Percentiles rank a stretch among this genome's conserved stretches.
Evolutionary conservation across 2,329 filamentous ascomycete species (phyloP).

Genomic region (Aspergillus sclerotialis): DNA sequence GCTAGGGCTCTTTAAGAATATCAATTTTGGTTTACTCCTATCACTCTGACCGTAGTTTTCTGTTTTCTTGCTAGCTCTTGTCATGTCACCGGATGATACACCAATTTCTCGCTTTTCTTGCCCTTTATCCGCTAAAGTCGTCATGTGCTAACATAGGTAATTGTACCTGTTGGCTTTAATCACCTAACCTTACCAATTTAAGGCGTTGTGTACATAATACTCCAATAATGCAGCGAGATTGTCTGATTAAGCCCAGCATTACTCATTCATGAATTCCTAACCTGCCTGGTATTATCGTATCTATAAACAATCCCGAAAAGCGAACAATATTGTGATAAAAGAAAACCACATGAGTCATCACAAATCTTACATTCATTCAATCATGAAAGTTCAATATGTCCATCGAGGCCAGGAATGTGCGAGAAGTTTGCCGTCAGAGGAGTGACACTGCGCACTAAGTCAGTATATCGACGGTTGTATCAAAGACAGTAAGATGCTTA

Average conservation of each 20-base stretch:
- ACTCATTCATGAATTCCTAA: too few relatives aligned
- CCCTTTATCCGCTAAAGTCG: neutral
- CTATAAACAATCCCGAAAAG: too few relatives aligned
- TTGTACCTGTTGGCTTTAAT: too few relatives aligned
- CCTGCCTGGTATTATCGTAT: too few relatives aligned
- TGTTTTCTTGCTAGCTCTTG: conserved; percentile 3
- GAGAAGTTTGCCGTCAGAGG: conserved; percentile 85
- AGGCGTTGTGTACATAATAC: too few relatives aligned
- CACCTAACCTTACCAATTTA: too few relatives aligned
- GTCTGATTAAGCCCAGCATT: too few relatives aligned
- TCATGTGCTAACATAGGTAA: neutral
- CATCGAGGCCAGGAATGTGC: conserved; percentile 59
- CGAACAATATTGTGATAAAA: too few relatives aligned
- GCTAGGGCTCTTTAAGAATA: conserved; percentile 46
- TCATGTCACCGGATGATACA: neutral
- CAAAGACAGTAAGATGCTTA: conserved; percentile 27
- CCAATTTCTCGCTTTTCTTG: neutral
- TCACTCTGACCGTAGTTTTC: conserved; percentile 1
- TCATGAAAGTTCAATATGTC: conserved; percentile 62
- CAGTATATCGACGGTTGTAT: conserved; percentile 1
- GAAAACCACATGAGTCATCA: conserved; percentile 17
- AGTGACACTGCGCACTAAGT: conserved; percentile 57
- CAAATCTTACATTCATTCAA: conserved; percentile 45
- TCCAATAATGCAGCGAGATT: too few relatives aligned
- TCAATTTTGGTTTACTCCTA: conserved; percentile 2